Evolutionary conservation across 257 asterid genomes (phyloP).

Genomic region (Nyctanthes arbortristis): DNA sequence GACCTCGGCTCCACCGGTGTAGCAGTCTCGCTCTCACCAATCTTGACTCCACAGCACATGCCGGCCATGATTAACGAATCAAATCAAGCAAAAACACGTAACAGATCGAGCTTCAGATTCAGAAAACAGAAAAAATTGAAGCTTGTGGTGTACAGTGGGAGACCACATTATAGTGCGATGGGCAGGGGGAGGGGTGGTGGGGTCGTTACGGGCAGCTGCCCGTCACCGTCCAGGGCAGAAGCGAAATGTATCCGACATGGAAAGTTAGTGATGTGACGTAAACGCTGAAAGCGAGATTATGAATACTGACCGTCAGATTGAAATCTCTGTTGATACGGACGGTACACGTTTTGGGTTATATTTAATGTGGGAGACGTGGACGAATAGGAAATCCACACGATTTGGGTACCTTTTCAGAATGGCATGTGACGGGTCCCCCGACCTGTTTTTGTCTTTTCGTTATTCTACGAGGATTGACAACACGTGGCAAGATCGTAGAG

Average conservation of each 20-base stretch:
- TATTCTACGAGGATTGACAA: conserved; percentile 35
- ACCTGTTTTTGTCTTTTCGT: conserved; percentile 35
- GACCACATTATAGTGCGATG: conserved; percentile 44
- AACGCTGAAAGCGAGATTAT: conserved; percentile 33
- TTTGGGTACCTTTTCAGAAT: conserved; percentile 46
- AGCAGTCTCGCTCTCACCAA: conserved; percentile 68
- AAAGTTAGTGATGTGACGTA: conserved; percentile 69
- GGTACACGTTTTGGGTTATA: conserved; percentile 46
- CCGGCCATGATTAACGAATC: conserved; percentile 56
- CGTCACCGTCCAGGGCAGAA: conserved; percentile 81
- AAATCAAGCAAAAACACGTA: not conserved
- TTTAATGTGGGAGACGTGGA: conserved; percentile 41
- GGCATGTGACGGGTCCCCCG: conserved; percentile 51
- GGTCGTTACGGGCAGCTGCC: conserved; percentile 73
- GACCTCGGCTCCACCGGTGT: conserved; percentile 62
- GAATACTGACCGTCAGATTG: conserved; percentile 33
- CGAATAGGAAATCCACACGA: conserved; percentile 48
- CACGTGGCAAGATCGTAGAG: conserved; percentile 72
- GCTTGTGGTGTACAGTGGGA: conserved; percentile 24
- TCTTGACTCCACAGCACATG: conserved; percentile 58
- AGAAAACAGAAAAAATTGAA: conserved; percentile 14
- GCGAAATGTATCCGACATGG: conserved; percentile 56
- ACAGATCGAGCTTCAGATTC: not conserved
- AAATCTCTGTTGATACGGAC: not conserved
- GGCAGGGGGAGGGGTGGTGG: not conserved